A percentile compares a stretch with the other conserved stretches of the same genome.
Evolutionary conservation across 345 rosid species (phyloP).

Genomic region (Eucalyptus urophylla): DNA sequence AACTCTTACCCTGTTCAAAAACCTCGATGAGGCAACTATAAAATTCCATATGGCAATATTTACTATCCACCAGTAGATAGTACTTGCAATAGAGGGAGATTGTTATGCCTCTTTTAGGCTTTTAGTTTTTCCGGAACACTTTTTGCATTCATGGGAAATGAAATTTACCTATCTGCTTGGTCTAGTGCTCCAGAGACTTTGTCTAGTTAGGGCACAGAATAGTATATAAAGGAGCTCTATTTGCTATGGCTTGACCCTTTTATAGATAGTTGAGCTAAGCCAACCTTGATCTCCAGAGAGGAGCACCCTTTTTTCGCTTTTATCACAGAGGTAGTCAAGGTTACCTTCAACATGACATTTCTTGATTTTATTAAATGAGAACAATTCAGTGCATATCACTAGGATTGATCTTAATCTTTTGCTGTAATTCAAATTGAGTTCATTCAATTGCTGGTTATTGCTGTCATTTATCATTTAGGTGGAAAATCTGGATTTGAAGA

Average conservation of each 20-base stretch:
- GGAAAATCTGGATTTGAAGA: conserved; percentile 81
- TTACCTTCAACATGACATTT: not conserved
- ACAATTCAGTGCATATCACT: not conserved
- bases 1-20: not conserved
- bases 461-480: conserved; percentile 21
- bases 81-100: not conserved
- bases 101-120: not conserved
- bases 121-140: not conserved
- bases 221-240: not conserved
- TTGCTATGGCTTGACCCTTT: not conserved
- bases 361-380: not conserved
- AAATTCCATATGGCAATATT: not conserved
- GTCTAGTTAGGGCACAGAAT: not conserved
- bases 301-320: not conserved
- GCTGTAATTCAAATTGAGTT: not conserved
- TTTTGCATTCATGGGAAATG: not conserved
- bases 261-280: not conserved
- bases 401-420: not conserved
- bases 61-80: not conserved
- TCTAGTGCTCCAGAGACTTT: not conserved
- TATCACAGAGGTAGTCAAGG: not conserved
- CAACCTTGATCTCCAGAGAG: not conserved
- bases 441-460: not conserved
- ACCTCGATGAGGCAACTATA: not conserved
- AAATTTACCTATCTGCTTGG: not conserved